phyloP scores from a whole-genome alignment of 257 asterid genomes.

The Henckelia pumila region DNA sequence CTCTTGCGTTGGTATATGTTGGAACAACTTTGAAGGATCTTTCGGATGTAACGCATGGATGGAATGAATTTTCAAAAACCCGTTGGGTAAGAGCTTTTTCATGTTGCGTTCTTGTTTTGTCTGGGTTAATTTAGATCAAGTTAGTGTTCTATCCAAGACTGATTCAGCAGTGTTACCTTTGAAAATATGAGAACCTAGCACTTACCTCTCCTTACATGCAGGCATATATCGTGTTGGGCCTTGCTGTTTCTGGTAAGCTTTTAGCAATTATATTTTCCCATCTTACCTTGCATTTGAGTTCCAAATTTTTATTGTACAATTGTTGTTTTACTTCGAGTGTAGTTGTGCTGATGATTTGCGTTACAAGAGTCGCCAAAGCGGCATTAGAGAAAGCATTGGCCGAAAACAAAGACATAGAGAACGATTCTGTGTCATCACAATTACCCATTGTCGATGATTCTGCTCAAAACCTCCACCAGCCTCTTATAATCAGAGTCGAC shows the following conservation, averaged over 20 bases:
- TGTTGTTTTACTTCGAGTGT: not conserved
- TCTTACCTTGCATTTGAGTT: not conserved
- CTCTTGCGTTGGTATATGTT: conserved; percentile 87
- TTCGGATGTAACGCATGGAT: conserved; percentile 97
- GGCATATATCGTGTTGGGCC: conserved; percentile 72
- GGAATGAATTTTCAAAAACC: conserved; percentile 81
- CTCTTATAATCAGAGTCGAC: conserved; percentile 72
- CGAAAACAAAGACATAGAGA: conserved; percentile 56
- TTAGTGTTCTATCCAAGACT: not conserved
- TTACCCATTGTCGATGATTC: conserved; percentile 44
- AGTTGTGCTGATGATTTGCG: conserved; percentile 47
- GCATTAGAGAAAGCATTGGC: conserved; percentile 82
- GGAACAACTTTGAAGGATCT: conserved; percentile 98
- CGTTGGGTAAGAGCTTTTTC: conserved; percentile 65
- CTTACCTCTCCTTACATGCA: conserved; percentile 37
- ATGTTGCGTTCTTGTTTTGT: conserved; percentile 3
- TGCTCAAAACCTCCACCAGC: conserved; percentile 53
- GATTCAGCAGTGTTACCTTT: not conserved
- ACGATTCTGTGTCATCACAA: conserved; percentile 32
- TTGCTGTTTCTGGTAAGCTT: conserved; percentile 79
- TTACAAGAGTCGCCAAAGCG: conserved; percentile 69
- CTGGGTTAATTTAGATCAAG: not conserved
- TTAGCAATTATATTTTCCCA: conserved; percentile 3
- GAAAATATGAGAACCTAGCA: too few species aligned
- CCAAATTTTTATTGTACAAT: not conserved